Base-by-base conservation (phyloP, 495 filamentous ascomycete species). In the Penicillium arizonense region DNA sequence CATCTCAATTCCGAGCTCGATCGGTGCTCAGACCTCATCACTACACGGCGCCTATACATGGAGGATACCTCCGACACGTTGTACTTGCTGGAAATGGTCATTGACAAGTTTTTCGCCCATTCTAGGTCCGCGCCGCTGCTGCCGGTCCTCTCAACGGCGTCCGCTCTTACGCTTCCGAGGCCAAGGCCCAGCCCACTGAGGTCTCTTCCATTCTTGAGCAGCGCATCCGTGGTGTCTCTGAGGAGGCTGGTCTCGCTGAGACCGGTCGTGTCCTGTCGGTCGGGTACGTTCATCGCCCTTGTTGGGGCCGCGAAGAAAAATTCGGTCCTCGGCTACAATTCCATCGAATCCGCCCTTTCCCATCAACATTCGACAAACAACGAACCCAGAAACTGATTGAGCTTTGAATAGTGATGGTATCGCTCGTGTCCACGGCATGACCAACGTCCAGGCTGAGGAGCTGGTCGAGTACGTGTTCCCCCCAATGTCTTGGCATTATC, bases 361-460 rank as follows among this genome's bases (percentile, higher is more conserved):
- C 14, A 49, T 30, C 47, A 55, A 42, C 47, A 56, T 46, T 41
- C 55, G 43, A 59, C 46, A 30, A 20, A 18, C 0, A 13, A 33
- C 37, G 44, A 50, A 62, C 34, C 16, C 3, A 53, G 38, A 59
- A 59, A 62, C 63, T 66, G 30, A 64, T 56, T 33, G 54, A 56
- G 18, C 47, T 48, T 53, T 53, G 39, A 65, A 70, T 55, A 98
- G 94, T 91, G 94, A 98, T 79, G 94, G 94, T 96, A 98, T 98
- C 70, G 94, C 94, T 73, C 92, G 95, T 89, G 94, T 98, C 61
- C 91, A 98, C 76, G 94, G 94, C 72, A 95, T 98, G 90, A 89
- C 82, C 88, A 97, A 97, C 76, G 94, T 98, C 79, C 94, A 98
- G 83, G 94, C 94, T 71, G 94, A 98, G 79, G 94, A 98, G 85